phyloP scores from a whole-genome alignment of 2,329 filamentous ascomycete species.

The Coniochaeta hoffmannii region DNA sequence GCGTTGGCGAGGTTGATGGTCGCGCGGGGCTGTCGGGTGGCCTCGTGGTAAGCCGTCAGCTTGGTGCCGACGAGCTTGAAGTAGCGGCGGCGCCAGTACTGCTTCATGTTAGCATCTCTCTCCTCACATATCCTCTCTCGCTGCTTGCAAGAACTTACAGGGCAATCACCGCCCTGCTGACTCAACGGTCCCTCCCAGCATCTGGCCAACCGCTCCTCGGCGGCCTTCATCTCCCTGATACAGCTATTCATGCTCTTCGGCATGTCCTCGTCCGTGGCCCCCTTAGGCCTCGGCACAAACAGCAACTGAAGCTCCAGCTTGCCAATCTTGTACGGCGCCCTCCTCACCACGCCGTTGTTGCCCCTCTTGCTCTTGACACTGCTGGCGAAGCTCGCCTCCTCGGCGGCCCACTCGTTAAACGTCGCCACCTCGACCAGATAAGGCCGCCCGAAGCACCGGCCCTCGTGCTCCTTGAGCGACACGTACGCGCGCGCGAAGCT shows the following conservation, averaged over 20 bases:
- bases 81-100: constrained; percentile 97
- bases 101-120: constrained; percentile 29
- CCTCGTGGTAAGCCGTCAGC: constrained; percentile 92
- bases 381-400: constrained; percentile 69
- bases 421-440: constrained; percentile 84
- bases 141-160: constrained; percentile 52
- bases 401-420: constrained; percentile 98
- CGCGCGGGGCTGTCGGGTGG: constrained; percentile 87
- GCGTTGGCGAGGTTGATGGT: constrained; percentile 96
- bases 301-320: constrained; percentile 91
- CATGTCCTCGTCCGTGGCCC: constrained; percentile 86
- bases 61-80: constrained; percentile 91
- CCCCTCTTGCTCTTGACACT: constrained; percentile 93
- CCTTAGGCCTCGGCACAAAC: constrained; percentile 89
- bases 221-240: constrained; percentile 85
- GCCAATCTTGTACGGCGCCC: constrained; percentile 93
- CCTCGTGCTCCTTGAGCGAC: constrained; percentile 87
- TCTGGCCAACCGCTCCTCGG: constrained; percentile 70
- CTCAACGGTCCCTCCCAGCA: constrained; percentile 86
- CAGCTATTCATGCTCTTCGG: constrained; percentile 99
- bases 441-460: constrained; percentile 78
- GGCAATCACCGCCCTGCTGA: constrained; percentile 96
- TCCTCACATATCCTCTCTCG: not conserved
- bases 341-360: constrained; percentile 62
- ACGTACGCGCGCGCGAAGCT: constrained; percentile 94